These are phyloP conservation scores for Bolboschoenus planiculmis DNA, from an alignment of 176 grass and related monocot species.

Conservation along the genomic window DNA sequence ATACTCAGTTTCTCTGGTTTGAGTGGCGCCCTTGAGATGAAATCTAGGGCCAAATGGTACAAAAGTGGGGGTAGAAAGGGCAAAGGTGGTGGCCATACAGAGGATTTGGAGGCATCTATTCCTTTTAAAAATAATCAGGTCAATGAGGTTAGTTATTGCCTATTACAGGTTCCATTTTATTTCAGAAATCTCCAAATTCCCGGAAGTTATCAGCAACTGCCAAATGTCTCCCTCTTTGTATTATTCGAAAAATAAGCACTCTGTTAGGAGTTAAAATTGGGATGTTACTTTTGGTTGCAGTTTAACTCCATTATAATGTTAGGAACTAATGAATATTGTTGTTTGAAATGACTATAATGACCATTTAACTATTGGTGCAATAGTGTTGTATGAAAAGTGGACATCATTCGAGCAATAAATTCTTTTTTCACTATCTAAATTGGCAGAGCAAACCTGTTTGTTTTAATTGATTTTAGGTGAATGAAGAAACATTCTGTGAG, in stretches of 20 bases:
- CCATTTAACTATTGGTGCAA: not conserved
- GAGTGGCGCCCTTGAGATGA: slow-evolving; percentile 42
- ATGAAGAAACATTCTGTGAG: slow-evolving; percentile 49
- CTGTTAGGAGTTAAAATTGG: slow-evolving; percentile 7
- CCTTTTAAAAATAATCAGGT: slow-evolving; percentile 48
- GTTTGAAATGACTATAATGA: not conserved
- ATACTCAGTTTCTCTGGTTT: slow-evolving; percentile 54
- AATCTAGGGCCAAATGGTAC: slow-evolving; percentile 51
- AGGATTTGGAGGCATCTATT: slow-evolving; percentile 37
- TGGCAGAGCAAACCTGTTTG: not conserved
- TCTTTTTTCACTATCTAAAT: not conserved
- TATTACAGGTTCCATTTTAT: not conserved
- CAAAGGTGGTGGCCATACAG: slow-evolving; percentile 24
- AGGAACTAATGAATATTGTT: not conserved
- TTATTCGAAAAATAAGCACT: not conserved
- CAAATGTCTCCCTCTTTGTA: not conserved
- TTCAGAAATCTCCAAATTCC: not conserved
- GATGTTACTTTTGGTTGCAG: not conserved
- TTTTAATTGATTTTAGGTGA: slow-evolving; percentile 28
- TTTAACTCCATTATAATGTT: not conserved
- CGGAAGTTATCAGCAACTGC: not conserved
- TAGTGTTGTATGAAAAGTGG: slow-evolving; percentile 6
- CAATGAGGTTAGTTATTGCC: slow-evolving; percentile 38
- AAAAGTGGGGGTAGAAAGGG: slow-evolving; percentile 58
- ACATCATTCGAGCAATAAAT: slow-evolving; percentile 4